Conservation (phyloP, 1,139 yeast genomes). For the Geotrichum macrosporum region DNA sequence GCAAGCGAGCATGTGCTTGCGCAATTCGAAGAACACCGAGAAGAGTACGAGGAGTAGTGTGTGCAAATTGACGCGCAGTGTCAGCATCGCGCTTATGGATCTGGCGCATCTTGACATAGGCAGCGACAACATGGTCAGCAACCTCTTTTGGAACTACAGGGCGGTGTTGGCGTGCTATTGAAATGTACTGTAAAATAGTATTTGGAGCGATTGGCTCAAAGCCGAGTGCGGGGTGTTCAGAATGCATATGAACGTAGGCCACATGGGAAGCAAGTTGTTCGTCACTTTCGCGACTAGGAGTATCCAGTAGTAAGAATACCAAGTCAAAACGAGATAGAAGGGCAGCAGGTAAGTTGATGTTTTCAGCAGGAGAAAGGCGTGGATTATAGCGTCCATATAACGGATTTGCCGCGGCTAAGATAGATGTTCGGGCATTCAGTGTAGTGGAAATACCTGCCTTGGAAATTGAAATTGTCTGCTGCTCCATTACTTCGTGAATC, state of each 20-base stretch:
- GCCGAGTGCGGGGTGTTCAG: slow-evolving; percentile 73
- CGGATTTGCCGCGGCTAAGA: slow-evolving; percentile 97
- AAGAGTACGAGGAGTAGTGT: slow-evolving; percentile 92
- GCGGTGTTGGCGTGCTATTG: slow-evolving; percentile 77
- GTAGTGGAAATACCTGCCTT: slow-evolving; percentile 98
- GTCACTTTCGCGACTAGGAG: slow-evolving; percentile 75
- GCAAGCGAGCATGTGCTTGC: slow-evolving; percentile 87
- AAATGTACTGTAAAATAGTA: slow-evolving; percentile 81
- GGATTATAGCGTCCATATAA: slow-evolving; percentile 93
- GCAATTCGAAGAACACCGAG: slow-evolving; percentile 88
- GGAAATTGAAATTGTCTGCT: slow-evolving; percentile 94
- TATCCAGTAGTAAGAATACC: slow-evolving; percentile 78
- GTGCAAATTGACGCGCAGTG: slow-evolving; percentile 75
- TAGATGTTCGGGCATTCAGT: slow-evolving; percentile 90
- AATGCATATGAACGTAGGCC: slow-evolving; percentile 92
- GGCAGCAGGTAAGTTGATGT: slow-evolving; percentile 96
- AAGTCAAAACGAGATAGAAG: slow-evolving; percentile 91
- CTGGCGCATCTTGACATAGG: slow-evolving; percentile 88
- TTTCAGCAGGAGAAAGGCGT: slow-evolving; percentile 83
- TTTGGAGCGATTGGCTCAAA: slow-evolving; percentile 73
- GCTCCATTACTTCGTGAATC: slow-evolving; percentile 99
- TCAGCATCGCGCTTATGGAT: slow-evolving; percentile 78
- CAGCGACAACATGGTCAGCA: slow-evolving; percentile 80
- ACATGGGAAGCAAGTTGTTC: slow-evolving; percentile 89
- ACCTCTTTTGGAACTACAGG: slow-evolving; percentile 86